These are phyloP conservation scores for Nephelium lappaceum DNA, from an alignment of 345 rosid species.

Conservation along the genomic window DNA sequence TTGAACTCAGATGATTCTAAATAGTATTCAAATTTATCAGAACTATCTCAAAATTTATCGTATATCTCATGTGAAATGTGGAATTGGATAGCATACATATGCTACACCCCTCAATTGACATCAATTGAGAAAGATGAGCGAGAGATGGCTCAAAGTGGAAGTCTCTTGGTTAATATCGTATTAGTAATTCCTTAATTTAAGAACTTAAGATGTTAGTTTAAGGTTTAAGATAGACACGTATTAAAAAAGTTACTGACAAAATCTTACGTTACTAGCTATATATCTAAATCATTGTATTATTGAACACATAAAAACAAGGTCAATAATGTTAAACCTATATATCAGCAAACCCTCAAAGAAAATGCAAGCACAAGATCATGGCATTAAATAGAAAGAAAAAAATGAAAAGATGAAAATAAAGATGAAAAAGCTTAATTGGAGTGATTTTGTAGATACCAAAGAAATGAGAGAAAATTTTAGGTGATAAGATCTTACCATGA, in stretches of 20 bases:
- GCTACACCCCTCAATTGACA: background rate
- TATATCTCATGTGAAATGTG: background rate
- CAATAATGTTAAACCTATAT: background rate
- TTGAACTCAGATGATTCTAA: background rate
- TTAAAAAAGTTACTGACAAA: no score
- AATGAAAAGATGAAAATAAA: no score
- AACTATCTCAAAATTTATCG: background rate
- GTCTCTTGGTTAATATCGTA: no score
- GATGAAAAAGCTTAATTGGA: background rate
- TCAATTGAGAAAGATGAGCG: no score
- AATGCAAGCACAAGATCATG: background rate
- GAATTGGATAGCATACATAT: background rate
- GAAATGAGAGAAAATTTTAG: background rate
- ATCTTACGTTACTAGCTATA: background rate
- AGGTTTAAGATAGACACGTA: no score
- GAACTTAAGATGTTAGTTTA: no score
- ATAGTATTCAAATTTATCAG: background rate
- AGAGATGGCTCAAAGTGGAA: no score
- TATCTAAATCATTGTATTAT: background rate
- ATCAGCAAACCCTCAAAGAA: background rate
- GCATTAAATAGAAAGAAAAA: no score
- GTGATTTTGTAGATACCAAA: background rate
- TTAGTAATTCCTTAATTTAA: background rate
- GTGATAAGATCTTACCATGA: background rate
- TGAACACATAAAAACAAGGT: background rate